Conservation (phyloP, 1,139 yeast genomes). For the Kluyveromyces marxianus region DNA sequence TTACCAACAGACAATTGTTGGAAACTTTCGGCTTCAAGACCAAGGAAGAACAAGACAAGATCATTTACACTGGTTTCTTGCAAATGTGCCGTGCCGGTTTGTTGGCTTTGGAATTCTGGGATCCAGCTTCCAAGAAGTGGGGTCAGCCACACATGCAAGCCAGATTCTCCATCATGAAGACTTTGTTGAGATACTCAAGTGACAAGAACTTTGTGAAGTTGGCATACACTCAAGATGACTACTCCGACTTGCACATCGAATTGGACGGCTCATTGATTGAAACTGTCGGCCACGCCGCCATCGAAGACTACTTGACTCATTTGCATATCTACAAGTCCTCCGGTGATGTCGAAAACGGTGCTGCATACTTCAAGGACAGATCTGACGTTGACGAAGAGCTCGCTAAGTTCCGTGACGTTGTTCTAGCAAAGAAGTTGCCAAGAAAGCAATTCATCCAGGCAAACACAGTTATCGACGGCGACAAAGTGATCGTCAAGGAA, state of each 20-base stretch:
- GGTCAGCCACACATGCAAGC: slow-evolving; percentile 98
- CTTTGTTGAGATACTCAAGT: slow-evolving; percentile 60
- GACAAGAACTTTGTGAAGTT: slow-evolving; percentile 46
- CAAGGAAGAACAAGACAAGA: slow-evolving; percentile 52
- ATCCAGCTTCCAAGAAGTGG: slow-evolving; percentile 74
- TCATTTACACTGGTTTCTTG: slow-evolving; percentile 59
- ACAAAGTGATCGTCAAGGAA: slow-evolving; percentile 50
- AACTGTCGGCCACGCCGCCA: slow-evolving; percentile 63
- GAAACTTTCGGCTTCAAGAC: slow-evolving; percentile 62
- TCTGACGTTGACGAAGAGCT: slow-evolving; percentile 60
- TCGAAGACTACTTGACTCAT: slow-evolving; percentile 62
- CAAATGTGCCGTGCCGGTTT: slow-evolving; percentile 88
- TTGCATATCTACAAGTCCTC: slow-evolving; percentile 74
- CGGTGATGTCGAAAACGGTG: slow-evolving; percentile 61
- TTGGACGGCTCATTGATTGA: slow-evolving; percentile 56
- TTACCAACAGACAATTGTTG: slow-evolving; percentile 59
- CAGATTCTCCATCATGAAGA: slow-evolving; percentile 73
- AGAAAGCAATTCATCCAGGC: slow-evolving; percentile 81
- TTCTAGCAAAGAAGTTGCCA: slow-evolving; percentile 66
- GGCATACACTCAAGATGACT: slow-evolving; percentile 38
- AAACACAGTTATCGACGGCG: slow-evolving; percentile 44
- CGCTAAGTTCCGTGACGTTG: slow-evolving; percentile 58
- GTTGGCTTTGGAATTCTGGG: slow-evolving; percentile 77
- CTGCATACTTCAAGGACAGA: slow-evolving; percentile 53
- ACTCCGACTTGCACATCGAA: slow-evolving; percentile 50